Evolutionary conservation across 2,329 filamentous ascomycete species (phyloP).

Genomic region (Xylariaceae sp.): DNA sequence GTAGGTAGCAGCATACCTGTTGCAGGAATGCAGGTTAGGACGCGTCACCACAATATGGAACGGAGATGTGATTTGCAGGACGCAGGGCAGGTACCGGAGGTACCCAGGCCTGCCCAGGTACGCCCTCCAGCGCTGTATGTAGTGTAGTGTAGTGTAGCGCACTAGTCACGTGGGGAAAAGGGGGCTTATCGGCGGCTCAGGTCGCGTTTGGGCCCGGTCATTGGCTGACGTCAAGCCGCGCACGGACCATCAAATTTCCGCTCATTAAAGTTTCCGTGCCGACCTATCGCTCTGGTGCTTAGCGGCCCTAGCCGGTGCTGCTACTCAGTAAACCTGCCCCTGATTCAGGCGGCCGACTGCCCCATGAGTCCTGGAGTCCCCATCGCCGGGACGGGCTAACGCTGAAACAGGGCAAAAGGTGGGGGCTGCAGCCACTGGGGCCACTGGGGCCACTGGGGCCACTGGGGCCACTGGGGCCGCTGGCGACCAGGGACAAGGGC

Average conservation of each 20-base stretch:
- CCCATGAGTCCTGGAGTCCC: neutral
- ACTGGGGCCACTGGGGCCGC: too few relatives aligned
- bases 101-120: too few relatives aligned
- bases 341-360: neutral
- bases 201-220: neutral
- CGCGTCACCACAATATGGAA: too few relatives aligned
- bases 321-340: neutral
- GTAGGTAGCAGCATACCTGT: too few relatives aligned
- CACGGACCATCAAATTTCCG: constrained; percentile 20
- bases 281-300: constrained; percentile 1
- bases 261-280: constrained; percentile 15
- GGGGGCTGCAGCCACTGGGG: neutral
- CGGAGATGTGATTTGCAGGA: too few relatives aligned
- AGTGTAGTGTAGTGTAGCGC: too few relatives aligned
- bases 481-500: too few relatives aligned
- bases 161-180: constrained; percentile 17
- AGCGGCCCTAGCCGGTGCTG: neutral
- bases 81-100: too few relatives aligned
- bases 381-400: neutral
- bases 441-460: too few relatives aligned
- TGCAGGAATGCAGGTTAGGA: too few relatives aligned
- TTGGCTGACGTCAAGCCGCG: constrained; percentile 12
- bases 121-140: too few relatives aligned
- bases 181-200: constrained; percentile 19
- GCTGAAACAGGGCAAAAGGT: neutral